phyloP scores from a whole-genome alignment of 768 basidiomycete genomes.

The Dacryopinax spathularia region DNA sequence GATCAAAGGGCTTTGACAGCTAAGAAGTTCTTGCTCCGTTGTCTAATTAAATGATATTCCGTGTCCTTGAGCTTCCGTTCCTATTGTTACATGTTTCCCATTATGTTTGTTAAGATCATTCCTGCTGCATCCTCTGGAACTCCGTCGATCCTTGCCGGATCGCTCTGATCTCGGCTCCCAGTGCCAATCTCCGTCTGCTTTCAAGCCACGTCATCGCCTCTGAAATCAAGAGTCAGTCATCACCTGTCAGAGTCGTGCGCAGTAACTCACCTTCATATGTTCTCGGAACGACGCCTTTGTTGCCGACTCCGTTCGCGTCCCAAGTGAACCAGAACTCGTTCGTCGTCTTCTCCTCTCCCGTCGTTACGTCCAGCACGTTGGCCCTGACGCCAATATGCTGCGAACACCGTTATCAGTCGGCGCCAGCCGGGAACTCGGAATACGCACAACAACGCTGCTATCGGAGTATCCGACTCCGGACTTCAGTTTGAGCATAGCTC shows the following conservation, averaged over 20 bases:
- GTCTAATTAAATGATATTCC: too few relatives aligned
- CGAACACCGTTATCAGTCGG: not conserved
- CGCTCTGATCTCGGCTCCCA: slow-evolving; percentile 51
- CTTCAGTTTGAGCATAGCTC: slow-evolving; percentile 59
- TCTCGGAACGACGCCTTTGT: slow-evolving; percentile 43
- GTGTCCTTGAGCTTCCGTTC: too few relatives aligned
- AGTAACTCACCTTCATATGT: slow-evolving; percentile 48
- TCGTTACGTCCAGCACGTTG: slow-evolving; percentile 53
- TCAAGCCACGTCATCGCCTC: slow-evolving; percentile 82
- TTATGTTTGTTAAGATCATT: too few relatives aligned
- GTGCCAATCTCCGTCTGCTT: slow-evolving; percentile 53
- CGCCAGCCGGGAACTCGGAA: not conserved
- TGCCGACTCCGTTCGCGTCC: slow-evolving; percentile 26
- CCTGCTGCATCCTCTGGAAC: not conserved
- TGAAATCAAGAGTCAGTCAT: slow-evolving; percentile 21
- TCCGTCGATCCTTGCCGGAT: slow-evolving; percentile 8
- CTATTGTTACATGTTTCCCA: too few relatives aligned
- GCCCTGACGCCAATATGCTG: slow-evolving; percentile 62
- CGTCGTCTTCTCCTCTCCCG: slow-evolving; percentile 49
- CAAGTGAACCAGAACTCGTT: slow-evolving; percentile 70
- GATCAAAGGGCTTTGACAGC: too few relatives aligned
- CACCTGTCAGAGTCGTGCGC: slow-evolving; percentile 14
- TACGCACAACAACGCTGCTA: not conserved
- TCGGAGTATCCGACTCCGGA: slow-evolving; percentile 51
- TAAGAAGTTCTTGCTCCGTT: too few relatives aligned